Base-by-base conservation (phyloP, 2,329 filamentous ascomycete genomes). In the Colletotrichum cordylinicola region DNA sequence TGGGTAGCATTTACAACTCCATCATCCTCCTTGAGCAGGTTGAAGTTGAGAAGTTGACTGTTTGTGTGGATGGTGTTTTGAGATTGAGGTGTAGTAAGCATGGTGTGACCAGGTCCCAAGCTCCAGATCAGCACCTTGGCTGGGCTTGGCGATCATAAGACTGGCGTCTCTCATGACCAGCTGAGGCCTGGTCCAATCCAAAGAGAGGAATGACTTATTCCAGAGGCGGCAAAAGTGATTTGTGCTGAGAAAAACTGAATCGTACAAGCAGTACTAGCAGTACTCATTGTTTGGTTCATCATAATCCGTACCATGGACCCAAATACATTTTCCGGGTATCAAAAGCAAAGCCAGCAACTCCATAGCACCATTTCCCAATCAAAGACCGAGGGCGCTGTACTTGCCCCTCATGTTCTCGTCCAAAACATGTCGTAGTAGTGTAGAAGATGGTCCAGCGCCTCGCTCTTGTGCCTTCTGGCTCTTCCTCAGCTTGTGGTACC, bases 331-430 rank as follows among this genome's bases (percentile, higher is more conserved):
- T 21, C 21, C 16, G 67, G 67, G 67, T 69, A 69, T 69, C 67
- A 60, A 60, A 39, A 61, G 67, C 55, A 55, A 48, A 35, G 8
- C 24, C 48, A 31, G 16, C 29, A 69, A 67, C 66, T 58, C 52
- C 31, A 29, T 24, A 67, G 62, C 71, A 39, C 61, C 74, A 29
- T 29, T 55, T 35, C 27, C 24, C 52, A 35, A 31, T 70, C 56
- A 76, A 24, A 62, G 21, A 21, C 74, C 69, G 12, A 65, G 55
- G 27, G 69, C 65, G 15, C 18, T 73, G 21, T 77, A 61, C 52
- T 72, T 70, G 16, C 64, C 77, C 31, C 67, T 66, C 18, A 68
- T 31, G n/a, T 61, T 70, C 43, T 74, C 76, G 18, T 78, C 66
- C 15, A 77, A 35, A 7, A 76, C 75, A 24, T 71, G 68, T 29